Evolutionary conservation across 345 rosid species (phyloP).

Genomic region (Eucalyptus guilfoylei): DNA sequence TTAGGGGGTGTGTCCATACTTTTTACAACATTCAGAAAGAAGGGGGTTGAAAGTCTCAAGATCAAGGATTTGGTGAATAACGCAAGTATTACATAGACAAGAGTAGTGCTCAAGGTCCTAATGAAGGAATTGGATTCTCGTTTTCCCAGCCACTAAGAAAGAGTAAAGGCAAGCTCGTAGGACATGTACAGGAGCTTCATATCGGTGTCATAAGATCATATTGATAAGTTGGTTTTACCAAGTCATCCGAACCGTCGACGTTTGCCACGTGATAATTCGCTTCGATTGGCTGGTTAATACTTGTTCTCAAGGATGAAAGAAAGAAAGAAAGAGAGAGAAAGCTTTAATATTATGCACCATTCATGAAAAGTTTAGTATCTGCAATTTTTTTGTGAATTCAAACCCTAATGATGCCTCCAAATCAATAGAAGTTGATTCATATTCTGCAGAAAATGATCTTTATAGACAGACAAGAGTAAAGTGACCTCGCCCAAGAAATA

Average conservation of each 20-base stretch:
- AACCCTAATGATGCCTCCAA: neutral
- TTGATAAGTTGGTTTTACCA: neutral
- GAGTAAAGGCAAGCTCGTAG: neutral
- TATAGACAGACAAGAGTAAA: neutral
- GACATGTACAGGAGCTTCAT: neutral
- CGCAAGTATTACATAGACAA: neutral
- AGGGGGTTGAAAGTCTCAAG: neutral
- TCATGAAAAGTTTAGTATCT: neutral
- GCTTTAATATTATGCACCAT: neutral
- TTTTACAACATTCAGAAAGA: neutral
- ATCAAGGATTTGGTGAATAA: neutral
- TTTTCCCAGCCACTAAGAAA: neutral
- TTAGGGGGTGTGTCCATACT: neutral
- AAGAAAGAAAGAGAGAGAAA: neutral
- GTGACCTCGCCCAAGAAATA: neutral
- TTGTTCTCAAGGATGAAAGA: neutral
- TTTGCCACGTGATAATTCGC: neutral
- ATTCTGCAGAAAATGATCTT: neutral
- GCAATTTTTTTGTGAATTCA: neutral
- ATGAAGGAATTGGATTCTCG: constrained; percentile 16
- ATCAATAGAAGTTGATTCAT: neutral
- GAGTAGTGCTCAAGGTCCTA: neutral
- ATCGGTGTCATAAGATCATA: neutral
- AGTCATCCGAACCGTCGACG: neutral
- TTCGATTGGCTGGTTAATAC: neutral